Base-by-base conservation (phyloP, 2,329 filamentous ascomycete species). In the Pestalotiopsis sp. region DNA sequence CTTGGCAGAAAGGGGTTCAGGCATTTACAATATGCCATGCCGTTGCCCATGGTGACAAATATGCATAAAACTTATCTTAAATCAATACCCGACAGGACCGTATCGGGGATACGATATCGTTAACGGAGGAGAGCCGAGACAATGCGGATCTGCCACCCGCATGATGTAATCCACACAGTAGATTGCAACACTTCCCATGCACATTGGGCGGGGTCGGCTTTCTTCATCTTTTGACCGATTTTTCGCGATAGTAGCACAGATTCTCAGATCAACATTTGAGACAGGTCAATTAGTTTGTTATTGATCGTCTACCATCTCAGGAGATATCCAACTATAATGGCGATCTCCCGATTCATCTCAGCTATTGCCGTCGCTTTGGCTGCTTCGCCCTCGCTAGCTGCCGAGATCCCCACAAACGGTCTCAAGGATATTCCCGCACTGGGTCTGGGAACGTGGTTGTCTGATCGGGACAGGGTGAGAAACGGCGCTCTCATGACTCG, bases 381-480 rank as follows among this genome's bases (percentile, higher is more conserved):
- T 17, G 31, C 52, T 14, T n/a, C 52, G 17, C 52, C 52, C 4
- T 31, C 56, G 31, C 23, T 52, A 38, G 65, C 65, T 9, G 64
- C 49, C 23, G 52, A 64, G n/a, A 64, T 9, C 58, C 45, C 66
- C 49, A 41, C 5, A 27, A 25, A 38, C 39, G 39, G 63, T 25
- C 57, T 74, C 23, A 65, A 68, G 39, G 72, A 74, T 2, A 78
- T 78, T 70, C 77, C 77, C 14, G 38, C 67, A 9, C 69, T 78
- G 56, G 77, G 77, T 2, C 67, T 78, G 36, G 77, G 77, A 1
- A 78, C 77, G 9, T 78, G 77, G 77, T 72, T 76, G 13, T 76
- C 75, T 2, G 71, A 77, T 4, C 72, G 65, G 41, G 70, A 72
- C n/a, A 72, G 75, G 66, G 75, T 74, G 69, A 31, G 56, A 41